Evolutionary conservation across 768 basidiomycete species (phyloP).

Genomic region (Clitopilus hobsonii): DNA sequence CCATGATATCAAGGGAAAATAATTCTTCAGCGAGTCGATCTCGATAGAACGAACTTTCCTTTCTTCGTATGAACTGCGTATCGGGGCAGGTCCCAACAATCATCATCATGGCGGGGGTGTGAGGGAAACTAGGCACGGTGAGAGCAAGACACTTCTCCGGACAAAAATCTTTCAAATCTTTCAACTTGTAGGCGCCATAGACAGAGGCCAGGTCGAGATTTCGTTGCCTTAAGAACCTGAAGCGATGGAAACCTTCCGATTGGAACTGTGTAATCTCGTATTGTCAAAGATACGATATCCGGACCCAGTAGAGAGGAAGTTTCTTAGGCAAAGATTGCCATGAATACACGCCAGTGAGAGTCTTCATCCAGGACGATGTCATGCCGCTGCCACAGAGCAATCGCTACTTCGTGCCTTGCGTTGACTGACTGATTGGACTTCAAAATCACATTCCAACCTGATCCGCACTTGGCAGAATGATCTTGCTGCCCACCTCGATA

Average conservation of each 20-base stretch:
- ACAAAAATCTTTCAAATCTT: neutral
- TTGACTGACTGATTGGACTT: neutral
- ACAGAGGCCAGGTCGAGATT: neutral
- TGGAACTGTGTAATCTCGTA: too few relatives aligned
- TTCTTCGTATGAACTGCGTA: neutral
- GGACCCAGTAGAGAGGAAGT: too few relatives aligned
- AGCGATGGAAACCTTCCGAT: neutral
- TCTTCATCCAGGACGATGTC: too few relatives aligned
- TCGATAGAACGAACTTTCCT: neutral
- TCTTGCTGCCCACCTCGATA: neutral
- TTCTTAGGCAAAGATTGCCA: too few relatives aligned
- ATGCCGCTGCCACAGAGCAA: too few relatives aligned
- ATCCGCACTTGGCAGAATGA: neutral
- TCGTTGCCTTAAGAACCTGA: neutral
- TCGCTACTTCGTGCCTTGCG: neutral
- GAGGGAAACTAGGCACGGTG: neutral
- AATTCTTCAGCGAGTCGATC: neutral
- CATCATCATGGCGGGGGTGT: neutral
- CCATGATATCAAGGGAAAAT: neutral
- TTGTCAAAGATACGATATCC: too few relatives aligned
- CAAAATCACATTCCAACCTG: neutral
- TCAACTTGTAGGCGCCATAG: neutral
- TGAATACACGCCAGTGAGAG: too few relatives aligned
- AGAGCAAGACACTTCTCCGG: neutral
- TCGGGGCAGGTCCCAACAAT: constrained; percentile 1